Evolutionary conservation across 2,329 filamentous ascomycete species (phyloP).

Genomic region (Phialocephala sp.): DNA sequence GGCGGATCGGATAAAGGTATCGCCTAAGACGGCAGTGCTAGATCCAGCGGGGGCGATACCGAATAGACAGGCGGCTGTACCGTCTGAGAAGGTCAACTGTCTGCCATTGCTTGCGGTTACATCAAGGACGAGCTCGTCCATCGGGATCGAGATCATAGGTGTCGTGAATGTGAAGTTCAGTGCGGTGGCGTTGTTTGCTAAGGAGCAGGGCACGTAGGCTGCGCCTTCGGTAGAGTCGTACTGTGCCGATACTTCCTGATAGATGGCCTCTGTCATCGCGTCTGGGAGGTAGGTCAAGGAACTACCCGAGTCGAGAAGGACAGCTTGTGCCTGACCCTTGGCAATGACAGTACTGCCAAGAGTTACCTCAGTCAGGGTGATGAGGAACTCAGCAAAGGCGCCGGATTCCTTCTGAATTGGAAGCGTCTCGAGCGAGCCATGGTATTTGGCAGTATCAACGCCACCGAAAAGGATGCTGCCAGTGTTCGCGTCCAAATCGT

Average conservation of each 20-base stretch:
- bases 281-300: constrained; percentile 71
- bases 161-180: constrained; percentile 62
- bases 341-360: constrained; percentile 52
- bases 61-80: constrained; percentile 66
- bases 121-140: constrained; percentile 65
- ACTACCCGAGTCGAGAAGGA: constrained; percentile 74
- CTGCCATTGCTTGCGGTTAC: constrained; percentile 51
- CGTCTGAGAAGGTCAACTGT: constrained; percentile 58
- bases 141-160: constrained; percentile 58
- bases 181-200: constrained; percentile 48
- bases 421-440: constrained; percentile 66
- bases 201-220: constrained; percentile 67
- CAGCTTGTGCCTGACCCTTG: constrained; percentile 60
- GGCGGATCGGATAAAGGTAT: constrained; percentile 76
- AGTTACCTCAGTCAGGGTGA: constrained; percentile 68
- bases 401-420: constrained; percentile 64
- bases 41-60: constrained; percentile 65
- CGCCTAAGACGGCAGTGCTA: constrained; percentile 68
- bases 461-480: constrained; percentile 79
- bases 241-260: constrained; percentile 61
- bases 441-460: constrained; percentile 70
- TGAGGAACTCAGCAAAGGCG: constrained; percentile 65
- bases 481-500: constrained; percentile 68
- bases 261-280: constrained; percentile 58
- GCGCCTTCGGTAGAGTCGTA: constrained; percentile 59